A percentile compares a stretch with the other conserved stretches of the same genome.
Evolutionary conservation across 2,329 filamentous ascomycete species (phyloP).

Genomic region (Xylariaceae sp.): DNA sequence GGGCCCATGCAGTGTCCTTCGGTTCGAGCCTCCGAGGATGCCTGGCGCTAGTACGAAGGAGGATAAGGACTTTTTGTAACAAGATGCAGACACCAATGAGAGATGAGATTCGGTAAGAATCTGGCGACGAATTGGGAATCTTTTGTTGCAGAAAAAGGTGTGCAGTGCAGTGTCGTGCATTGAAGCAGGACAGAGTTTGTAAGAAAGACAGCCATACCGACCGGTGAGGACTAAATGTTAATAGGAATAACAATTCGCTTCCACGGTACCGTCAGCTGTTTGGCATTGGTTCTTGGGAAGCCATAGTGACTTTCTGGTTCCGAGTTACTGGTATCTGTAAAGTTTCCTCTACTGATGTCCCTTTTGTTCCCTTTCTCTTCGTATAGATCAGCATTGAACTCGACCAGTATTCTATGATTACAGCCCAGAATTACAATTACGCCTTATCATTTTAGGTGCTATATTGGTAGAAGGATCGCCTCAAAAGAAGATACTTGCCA

Average conservation of each 20-base stretch:
- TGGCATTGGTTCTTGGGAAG: constrained; percentile 10
- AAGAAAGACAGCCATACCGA: constrained; percentile 2
- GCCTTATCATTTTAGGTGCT: no score
- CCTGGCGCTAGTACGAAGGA: constrained; percentile 17
- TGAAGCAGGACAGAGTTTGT: constrained; percentile 17
- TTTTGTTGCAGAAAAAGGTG: constrained; percentile 6
- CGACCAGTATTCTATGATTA: neutral
- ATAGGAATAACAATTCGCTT: constrained; percentile 17
- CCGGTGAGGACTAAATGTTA: constrained; percentile 25
- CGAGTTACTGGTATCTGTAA: constrained; percentile 4
- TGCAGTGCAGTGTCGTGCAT: constrained; percentile 21
- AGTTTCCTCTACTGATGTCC: neutral
- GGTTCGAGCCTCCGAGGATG: constrained; percentile 27
- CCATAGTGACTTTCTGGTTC: neutral
- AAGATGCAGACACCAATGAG: constrained; percentile 9
- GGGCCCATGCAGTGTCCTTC: constrained; percentile 18
- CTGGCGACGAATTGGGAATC: constrained; percentile 20
- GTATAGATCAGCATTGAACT: constrained; percentile 5
- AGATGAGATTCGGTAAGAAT: constrained; percentile 7
- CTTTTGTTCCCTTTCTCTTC: neutral
- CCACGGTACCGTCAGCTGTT: constrained; percentile 22
- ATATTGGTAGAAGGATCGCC: no score
- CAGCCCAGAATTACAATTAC: neutral
- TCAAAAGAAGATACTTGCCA: no score
- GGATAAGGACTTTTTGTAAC: constrained; percentile 7